Conservation (phyloP, 2,329 filamentous ascomycete genomes). For the Aspergillus glaucus region DNA sequence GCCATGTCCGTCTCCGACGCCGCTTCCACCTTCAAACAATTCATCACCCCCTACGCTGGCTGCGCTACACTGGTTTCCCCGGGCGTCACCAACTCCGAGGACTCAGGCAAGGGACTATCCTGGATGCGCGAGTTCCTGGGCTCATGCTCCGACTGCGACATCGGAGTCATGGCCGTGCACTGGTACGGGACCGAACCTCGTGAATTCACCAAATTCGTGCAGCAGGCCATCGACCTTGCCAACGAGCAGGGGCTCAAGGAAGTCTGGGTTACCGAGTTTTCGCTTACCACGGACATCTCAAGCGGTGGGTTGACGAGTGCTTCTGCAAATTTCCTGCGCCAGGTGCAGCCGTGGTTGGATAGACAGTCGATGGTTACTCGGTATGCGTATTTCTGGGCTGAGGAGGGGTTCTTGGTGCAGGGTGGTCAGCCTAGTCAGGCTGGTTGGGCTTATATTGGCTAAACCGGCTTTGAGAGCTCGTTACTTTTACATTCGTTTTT, state of each 20-base stretch:
- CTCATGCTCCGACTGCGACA: conserved; percentile 32
- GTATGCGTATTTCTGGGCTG: conserved; percentile 39
- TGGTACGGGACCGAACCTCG: conserved; percentile 35
- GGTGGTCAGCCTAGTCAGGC: conserved; percentile 20
- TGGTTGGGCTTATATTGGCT: conserved; percentile 23
- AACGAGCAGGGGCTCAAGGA: conserved; percentile 27
- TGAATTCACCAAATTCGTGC: conserved; percentile 35
- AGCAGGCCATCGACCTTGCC: conserved; percentile 29
- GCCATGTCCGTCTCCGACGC: conserved; percentile 33
- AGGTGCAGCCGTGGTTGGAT: conserved; percentile 37
- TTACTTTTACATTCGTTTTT: too few relatives aligned
- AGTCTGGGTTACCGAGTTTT: conserved; percentile 44
- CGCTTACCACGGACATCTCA: conserved; percentile 22
- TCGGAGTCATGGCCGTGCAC: conserved; percentile 40
- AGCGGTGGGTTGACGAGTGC: conserved; percentile 15
- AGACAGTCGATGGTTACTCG: conserved; percentile 29
- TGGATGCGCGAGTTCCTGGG: conserved; percentile 38
- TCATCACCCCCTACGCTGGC: conserved; percentile 33
- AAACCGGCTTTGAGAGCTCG: background rate
- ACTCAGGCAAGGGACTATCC: conserved; percentile 27
- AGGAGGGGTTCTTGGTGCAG: conserved; percentile 27
- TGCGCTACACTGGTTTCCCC: conserved; percentile 38
- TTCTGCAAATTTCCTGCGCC: conserved; percentile 29
- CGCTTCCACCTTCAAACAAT: conserved; percentile 28
- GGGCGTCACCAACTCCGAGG: conserved; percentile 34